Conservation (phyloP, 2,329 filamentous ascomycete species). For the Paecilomyces fulvus region DNA sequence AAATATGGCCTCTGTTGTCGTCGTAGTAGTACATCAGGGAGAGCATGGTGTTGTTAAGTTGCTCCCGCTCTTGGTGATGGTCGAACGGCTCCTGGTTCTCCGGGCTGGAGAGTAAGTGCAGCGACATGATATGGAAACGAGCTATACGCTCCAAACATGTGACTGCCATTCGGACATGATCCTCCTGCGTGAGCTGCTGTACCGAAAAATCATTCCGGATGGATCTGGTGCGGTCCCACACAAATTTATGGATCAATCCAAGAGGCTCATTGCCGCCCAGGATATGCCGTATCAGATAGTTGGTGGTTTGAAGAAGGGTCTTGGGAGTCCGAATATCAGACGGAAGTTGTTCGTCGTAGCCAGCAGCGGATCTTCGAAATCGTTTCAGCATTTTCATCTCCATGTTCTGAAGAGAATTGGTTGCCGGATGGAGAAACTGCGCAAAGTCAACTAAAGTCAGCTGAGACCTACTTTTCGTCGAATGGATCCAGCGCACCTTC, state of each 20-base stretch:
- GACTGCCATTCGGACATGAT: conserved; percentile 50
- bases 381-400: conserved; percentile 53
- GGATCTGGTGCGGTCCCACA: conserved; percentile 58
- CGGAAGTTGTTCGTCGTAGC: conserved; percentile 54
- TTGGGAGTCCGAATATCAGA: conserved; percentile 54
- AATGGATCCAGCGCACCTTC: conserved; percentile 35
- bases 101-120: conserved; percentile 50
- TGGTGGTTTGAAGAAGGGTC: conserved; percentile 38
- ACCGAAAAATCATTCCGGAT: conserved; percentile 59
- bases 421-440: conserved; percentile 28
- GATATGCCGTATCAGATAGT: conserved; percentile 43
- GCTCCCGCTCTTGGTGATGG: conserved; percentile 54
- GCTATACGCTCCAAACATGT: conserved; percentile 56
- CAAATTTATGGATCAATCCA: conserved; percentile 50
- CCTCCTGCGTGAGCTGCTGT: conserved; percentile 48
- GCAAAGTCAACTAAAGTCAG: not conserved
- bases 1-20: conserved; percentile 42
- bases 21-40: conserved; percentile 55
- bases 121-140: conserved; percentile 54
- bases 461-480: not conserved
- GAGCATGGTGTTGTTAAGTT: conserved; percentile 54
- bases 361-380: conserved; percentile 54
- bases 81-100: conserved; percentile 47
- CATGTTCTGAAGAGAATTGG: conserved; percentile 24
- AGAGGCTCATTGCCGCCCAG: conserved; percentile 43